phyloP scores from a whole-genome alignment of 23 red algal species.

The Gracilariopsis chorda region DNA sequence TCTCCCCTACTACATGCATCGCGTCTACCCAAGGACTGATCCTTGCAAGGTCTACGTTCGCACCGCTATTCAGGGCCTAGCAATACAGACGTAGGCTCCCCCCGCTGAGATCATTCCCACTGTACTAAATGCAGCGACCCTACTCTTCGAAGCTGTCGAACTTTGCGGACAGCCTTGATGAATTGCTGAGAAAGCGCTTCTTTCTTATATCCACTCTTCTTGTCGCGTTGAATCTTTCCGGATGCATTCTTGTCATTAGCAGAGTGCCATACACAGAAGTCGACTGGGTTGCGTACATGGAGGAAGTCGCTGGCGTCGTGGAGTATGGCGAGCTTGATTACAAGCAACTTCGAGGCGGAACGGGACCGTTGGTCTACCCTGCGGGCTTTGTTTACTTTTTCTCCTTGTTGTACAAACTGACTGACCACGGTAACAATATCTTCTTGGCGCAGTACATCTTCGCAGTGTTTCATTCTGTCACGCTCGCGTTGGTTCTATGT shows the following conservation, averaged over 20 bases:
- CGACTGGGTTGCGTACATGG: conserved; percentile 67
- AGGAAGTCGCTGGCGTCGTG: conserved; percentile 48
- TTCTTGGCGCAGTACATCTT: conserved; percentile 13
- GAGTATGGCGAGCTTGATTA: conserved; percentile 39
- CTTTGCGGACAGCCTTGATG: background rate
- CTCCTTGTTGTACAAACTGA: conserved; percentile 22
- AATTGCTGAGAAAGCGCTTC: background rate
- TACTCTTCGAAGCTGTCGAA: no score
- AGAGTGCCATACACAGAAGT: conserved; percentile 62
- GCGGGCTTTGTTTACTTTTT: conserved; percentile 80
- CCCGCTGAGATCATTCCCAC: no score
- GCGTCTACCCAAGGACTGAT: no score
- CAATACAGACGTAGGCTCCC: no score
- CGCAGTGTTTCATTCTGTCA: background rate
- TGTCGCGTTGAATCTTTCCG: conserved; percentile 8
- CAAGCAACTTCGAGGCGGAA: conserved; percentile 35
- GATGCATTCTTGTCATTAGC: background rate
- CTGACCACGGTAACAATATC: background rate
- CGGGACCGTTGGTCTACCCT: conserved; percentile 93
- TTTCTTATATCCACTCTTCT: background rate
- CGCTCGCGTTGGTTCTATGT: background rate
- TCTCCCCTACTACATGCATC: no score
- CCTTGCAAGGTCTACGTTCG: no score
- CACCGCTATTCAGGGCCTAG: no score
- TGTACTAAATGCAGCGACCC: no score